Percentiles rank a stretch among this genome's conserved stretches.
These are phyloP conservation scores for Phtheirospermum japonicum DNA, from an alignment of 257 asterid species.

Conservation along the genomic window DNA sequence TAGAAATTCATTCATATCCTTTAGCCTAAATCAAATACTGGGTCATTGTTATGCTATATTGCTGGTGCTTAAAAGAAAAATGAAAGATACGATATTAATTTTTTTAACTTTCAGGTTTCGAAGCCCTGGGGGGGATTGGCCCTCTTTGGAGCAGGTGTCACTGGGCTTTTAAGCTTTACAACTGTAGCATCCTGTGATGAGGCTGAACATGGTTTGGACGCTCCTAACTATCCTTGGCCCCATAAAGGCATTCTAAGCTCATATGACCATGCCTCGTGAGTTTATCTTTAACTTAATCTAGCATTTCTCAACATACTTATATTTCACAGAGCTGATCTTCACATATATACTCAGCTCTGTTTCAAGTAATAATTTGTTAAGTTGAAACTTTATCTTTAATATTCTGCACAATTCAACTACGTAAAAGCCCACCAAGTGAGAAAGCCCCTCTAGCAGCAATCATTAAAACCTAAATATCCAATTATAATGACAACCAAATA, in stretches of 20 bases:
- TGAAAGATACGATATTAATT: not conserved
- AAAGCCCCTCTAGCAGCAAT: too few species aligned
- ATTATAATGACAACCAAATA: too few species aligned
- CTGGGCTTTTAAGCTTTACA: too few species aligned
- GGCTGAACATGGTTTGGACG: constrained; percentile 65
- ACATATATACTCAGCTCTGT: not conserved
- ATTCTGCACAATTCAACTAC: too few species aligned
- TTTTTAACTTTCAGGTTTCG: constrained; percentile 32
- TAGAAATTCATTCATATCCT: not conserved
- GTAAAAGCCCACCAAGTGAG: too few species aligned
- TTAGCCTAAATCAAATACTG: not conserved
- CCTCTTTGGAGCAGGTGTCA: constrained; percentile 42
- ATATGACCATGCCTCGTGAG: constrained; percentile 68
- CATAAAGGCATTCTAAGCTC: constrained; percentile 61
- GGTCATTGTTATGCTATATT: constrained; percentile 11
- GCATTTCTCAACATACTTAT: not conserved
- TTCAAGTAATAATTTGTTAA: not conserved
- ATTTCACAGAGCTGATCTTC: not conserved
- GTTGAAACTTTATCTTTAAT: constrained; percentile 18
- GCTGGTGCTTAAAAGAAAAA: constrained; percentile 8
- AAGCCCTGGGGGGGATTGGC: constrained; percentile 39
- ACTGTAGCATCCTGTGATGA: constrained; percentile 56
- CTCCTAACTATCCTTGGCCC: constrained; percentile 59
- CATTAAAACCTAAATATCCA: too few species aligned
- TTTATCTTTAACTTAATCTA: constrained; percentile 14